Evolutionary conservation across 768 basidiomycete genomes (phyloP).

Genomic region (Boletus barrowsii): DNA sequence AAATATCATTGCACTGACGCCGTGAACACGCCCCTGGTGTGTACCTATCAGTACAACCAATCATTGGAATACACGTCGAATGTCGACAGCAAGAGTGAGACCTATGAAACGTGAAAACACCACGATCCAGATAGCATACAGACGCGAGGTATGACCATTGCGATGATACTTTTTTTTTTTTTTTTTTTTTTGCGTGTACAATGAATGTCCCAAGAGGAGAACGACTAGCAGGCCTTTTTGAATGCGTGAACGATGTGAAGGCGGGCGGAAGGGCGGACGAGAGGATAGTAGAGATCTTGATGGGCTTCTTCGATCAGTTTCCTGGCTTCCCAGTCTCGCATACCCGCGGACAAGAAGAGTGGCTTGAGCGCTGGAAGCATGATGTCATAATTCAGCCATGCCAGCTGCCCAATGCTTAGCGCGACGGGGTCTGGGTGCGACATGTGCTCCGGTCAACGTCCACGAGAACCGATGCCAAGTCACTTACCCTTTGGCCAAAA

Average conservation of each 20-base stretch:
- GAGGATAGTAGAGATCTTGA: slow-evolving; percentile 60
- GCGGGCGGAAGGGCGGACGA: slow-evolving; percentile 46
- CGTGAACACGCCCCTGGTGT: slow-evolving; percentile 2
- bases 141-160: slow-evolving; percentile 6
- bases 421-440: slow-evolving; percentile 47
- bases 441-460: slow-evolving; percentile 6
- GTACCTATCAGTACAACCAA: not conserved
- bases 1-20: slow-evolving; percentile 16
- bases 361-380: slow-evolving; percentile 63
- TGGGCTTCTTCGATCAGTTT: slow-evolving; percentile 61
- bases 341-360: slow-evolving; percentile 50
- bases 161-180: slow-evolving; percentile 30
- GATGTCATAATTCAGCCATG: slow-evolving; percentile 71
- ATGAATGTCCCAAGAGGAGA: slow-evolving; percentile 16
- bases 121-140: slow-evolving; percentile 56
- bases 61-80: slow-evolving; percentile 4
- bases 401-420: slow-evolving; percentile 64
- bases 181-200: slow-evolving; percentile 13
- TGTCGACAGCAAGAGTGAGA: slow-evolving; percentile 5
- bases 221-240: slow-evolving; percentile 24
- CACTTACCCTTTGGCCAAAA: slow-evolving; percentile 63
- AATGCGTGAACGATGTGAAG: slow-evolving; percentile 60
- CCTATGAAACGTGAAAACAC: slow-evolving; percentile 76
- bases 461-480: slow-evolving; percentile 2
- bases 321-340: slow-evolving; percentile 52